Evolutionary conservation across 495 filamentous ascomycete genomes (phyloP), one percentile per base, ranked within the genome.

Genomic region (Collariella sp.): DNA sequence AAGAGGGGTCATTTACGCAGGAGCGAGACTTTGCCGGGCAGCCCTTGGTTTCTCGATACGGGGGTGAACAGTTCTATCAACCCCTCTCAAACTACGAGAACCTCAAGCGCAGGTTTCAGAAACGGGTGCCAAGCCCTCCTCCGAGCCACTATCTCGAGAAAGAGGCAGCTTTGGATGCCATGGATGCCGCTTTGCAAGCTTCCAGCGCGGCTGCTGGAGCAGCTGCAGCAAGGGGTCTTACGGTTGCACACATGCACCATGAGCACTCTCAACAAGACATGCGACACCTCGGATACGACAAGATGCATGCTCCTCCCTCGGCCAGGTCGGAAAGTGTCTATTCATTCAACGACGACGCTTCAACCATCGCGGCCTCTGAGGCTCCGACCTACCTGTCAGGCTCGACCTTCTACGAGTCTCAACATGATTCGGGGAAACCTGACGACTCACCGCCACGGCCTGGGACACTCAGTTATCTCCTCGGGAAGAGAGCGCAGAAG

Each of bases 341-440:
- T 23, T 62, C 62, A 18, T 55, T 52, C 23, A 61, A 59, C 40
- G 65, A 66, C 26, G 59, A 66, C 33, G 61, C 63, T 16, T 67
- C 65, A 5, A 67, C 65, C n/a, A 48, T 67, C 6, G 65, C 65
- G 7, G 58, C 61, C 0, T 66, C 65, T 10, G 65, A 68, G 48
- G 63, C 65, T 0, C 63, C 65, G 12, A 68, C 61, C 40, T 58
- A 62, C 31, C 45, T 68, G 19, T 64, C 63, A 18, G 65, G 63
- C 0, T 63, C 60, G 5, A 62, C 57, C 3, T 58, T 56, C 48
- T 59, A 65, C 43, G 68, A 70, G 19, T 61, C 66, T 16, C 64
- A 72, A 19, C 59, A 26, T 1, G 52, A 64, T 36, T 55, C 67
- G 22, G 51, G 38, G 3, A 58, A 66, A 18, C 12, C 16, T 1